Percentiles rank a stretch among this genome's conserved stretches.
phyloP scores from a whole-genome alignment of 257 asterid species.

The Forsythia viridissima region DNA sequence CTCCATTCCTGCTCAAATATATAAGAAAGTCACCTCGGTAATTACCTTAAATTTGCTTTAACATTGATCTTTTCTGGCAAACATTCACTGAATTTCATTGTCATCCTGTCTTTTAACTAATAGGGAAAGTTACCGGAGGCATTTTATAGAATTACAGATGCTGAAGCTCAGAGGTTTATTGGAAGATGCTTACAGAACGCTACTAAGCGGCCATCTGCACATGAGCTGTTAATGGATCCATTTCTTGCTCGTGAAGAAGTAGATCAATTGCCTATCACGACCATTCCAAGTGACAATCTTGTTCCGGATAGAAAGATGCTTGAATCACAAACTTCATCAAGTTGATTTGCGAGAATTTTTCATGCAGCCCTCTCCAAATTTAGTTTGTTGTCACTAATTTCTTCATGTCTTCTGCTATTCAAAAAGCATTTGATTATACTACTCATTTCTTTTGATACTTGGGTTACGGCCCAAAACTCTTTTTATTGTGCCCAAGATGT shows the following conservation, averaged over 20 bases:
- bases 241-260: constrained; percentile 52
- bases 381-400: no score
- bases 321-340: background rate
- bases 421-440: no score
- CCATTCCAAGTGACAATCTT: constrained; percentile 22
- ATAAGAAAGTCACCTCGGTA: constrained; percentile 88
- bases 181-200: constrained; percentile 69
- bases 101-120: background rate
- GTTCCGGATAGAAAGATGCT: constrained; percentile 6
- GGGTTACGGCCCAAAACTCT: no score
- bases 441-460: no score
- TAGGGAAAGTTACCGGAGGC: constrained; percentile 75
- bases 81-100: background rate
- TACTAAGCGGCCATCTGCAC: constrained; percentile 64
- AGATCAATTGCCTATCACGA: constrained; percentile 25
- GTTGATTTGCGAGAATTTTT: background rate
- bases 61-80: background rate
- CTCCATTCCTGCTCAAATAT: constrained; percentile 87
- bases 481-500: no score
- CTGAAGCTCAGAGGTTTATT: constrained; percentile 64
- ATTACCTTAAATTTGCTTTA: constrained; percentile 13
- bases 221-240: constrained; percentile 62
- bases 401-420: no score
- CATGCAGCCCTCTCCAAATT: no score
- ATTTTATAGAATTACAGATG: constrained; percentile 47